Percentiles rank a stretch among this genome's conserved stretches.
phyloP scores from a whole-genome alignment of 805 yeast species.

The Clavispora vitiphila region DNA sequence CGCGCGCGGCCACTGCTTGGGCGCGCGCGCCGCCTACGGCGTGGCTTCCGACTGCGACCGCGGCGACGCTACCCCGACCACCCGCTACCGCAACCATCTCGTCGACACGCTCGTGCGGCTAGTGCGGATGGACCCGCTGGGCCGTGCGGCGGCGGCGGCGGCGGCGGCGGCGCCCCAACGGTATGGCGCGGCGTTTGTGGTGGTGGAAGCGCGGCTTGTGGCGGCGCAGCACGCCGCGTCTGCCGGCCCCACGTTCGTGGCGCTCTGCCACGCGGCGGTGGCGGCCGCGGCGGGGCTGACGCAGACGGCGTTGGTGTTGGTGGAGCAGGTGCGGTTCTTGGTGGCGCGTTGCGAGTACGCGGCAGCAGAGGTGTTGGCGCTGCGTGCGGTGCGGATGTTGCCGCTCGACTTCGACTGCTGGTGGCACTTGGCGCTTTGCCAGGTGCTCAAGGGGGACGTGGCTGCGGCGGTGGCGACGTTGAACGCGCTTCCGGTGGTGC shows the following conservation, averaged over 20 bases:
- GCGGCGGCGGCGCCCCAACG: constrained; percentile 28
- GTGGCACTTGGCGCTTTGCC: constrained; percentile 58
- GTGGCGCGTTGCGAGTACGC: constrained; percentile 48
- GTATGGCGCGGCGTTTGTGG: constrained; percentile 14
- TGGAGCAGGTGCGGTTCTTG: constrained; percentile 62
- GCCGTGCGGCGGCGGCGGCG: constrained; percentile 25
- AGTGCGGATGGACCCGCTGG: constrained; percentile 35
- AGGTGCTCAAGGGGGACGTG: constrained; percentile 52
- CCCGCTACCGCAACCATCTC: constrained; percentile 44
- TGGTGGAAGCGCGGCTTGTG: constrained; percentile 39
- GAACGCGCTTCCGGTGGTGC: constrained; percentile 66
- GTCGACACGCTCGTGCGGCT: constrained; percentile 46
- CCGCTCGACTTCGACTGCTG: constrained; percentile 76
- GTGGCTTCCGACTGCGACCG: constrained; percentile 26
- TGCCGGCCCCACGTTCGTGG: constrained; percentile 46
- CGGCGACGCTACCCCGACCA: constrained; percentile 21
- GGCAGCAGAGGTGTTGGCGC: constrained; percentile 56
- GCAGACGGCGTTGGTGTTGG: constrained; percentile 53
- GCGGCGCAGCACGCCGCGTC: constrained; percentile 24
- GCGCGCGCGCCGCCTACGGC: constrained; percentile 36
- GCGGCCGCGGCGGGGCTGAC: constrained; percentile 20
- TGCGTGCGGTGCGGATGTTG: constrained; percentile 56
- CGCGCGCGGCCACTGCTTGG: constrained; percentile 44
- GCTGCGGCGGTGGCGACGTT: constrained; percentile 59
- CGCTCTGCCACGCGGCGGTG: constrained; percentile 36